phyloP scores from a whole-genome alignment of 768 basidiomycete species.

The Amanita pallidorosea region DNA sequence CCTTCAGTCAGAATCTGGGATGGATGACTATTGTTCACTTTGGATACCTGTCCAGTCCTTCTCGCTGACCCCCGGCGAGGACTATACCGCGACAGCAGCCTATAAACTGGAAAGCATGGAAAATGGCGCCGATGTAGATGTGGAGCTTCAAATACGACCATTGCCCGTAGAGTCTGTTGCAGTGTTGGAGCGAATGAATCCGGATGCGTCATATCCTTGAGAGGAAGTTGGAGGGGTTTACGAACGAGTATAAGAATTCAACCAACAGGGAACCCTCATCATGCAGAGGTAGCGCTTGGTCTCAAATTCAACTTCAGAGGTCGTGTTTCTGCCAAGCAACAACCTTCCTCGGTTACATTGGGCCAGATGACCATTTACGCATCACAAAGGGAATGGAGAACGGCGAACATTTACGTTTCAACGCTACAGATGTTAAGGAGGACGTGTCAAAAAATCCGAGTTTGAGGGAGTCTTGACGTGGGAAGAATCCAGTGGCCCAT shows the following conservation, averaged over 20 bases:
- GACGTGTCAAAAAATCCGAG: slow-evolving; percentile 10
- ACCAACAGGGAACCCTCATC: not conserved
- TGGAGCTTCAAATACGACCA: not conserved
- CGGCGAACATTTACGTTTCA: not conserved
- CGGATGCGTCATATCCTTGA: not conserved
- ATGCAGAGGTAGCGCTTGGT: not conserved
- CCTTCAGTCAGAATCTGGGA: not conserved
- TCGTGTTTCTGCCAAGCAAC: not conserved
- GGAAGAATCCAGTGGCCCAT: not conserved
- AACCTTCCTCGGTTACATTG: not conserved
- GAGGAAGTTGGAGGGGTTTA: not conserved
- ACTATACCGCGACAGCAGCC: not conserved
- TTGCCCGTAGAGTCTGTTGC: not conserved
- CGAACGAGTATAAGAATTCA: not conserved
- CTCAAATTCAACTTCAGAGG: not conserved
- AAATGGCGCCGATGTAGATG: not conserved
- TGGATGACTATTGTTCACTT: not conserved
- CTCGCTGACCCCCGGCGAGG: not conserved
- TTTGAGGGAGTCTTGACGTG: not conserved
- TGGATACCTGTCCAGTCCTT: slow-evolving; percentile 5
- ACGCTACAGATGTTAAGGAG: not conserved
- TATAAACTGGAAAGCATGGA: not conserved
- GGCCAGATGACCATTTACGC: not conserved
- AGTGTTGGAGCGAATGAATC: not conserved
- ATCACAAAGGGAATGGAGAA: not conserved